Evolutionary conservation across 352 stramenopile genomes (phyloP), one percentile per base, ranked within the genome.

Genomic region (Phytophthora podocarpi): DNA sequence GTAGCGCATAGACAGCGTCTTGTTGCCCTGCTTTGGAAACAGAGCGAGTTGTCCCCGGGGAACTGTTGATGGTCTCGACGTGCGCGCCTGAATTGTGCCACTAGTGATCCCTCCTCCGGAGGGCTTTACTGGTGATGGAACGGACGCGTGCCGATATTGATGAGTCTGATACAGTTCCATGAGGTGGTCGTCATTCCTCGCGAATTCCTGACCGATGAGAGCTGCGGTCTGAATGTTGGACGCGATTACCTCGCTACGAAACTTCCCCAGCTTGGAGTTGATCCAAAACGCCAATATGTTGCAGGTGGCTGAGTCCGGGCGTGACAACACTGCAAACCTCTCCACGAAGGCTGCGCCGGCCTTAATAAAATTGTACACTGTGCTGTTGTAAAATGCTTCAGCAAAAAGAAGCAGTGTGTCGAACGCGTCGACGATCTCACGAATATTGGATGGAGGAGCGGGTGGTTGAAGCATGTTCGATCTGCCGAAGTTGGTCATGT

Each of bases 1-100:
- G 10, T 49, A 59, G 6, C 47, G 30, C 57, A 65, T 58, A 31
- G 47, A 65, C 7, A 59, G 10, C 12, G 24, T 21, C 15, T 53
- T 64, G 7, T 21, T 26, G 8, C 46, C 45, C 10, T 64, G 56
- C 24, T 59, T 65, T 1, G 37, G 57, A 3, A 64, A 3, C 20
- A 57, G 10, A 0, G 24, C 27, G 5, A 32, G 6, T 4, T 59
- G 9, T 2, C 48, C 37, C 1, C 8, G 36, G 3, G 46, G 46
- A 6, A 58, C 37, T 3, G 30, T 12, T 12, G 56, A 48, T 1
- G 24, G 3, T 13, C 48, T 54, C 23, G 18, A 2, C 15, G 23
- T 21, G 15, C 23, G 41, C n/a, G n/a, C n/a, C n/a, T n/a, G n/a
- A n/a, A n/a, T 39, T 45, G 26, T 10, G 16, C 31, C 5, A n/a